Percentiles rank a stretch among this genome's conserved stretches.
Evolutionary conservation across 73 alveolate genomes (phyloP).

Genomic region (Paramecium sexaurelia): DNA sequence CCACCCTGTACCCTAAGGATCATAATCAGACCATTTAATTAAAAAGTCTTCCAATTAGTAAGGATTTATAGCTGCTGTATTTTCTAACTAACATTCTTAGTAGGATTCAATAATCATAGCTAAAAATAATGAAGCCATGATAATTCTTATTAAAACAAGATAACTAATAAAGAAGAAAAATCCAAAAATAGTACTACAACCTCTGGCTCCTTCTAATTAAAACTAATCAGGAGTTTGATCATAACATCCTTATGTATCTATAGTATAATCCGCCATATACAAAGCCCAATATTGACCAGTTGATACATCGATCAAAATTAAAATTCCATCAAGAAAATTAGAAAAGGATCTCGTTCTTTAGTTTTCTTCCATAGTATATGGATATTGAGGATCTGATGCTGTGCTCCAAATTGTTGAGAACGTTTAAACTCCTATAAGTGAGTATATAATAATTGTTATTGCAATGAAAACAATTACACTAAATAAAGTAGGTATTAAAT

Average conservation of each 20-base stretch:
- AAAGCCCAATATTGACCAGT: not conserved
- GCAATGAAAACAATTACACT: not conserved
- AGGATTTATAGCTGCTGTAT: conserved; percentile 41
- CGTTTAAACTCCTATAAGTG: not conserved
- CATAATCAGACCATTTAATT: conserved; percentile 58
- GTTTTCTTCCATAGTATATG: not conserved
- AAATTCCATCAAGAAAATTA: not conserved
- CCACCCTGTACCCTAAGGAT: conserved; percentile 60
- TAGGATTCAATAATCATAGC: conserved; percentile 29
- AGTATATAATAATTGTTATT: not conserved
- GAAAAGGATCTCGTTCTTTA: not conserved
- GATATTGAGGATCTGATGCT: not conserved
- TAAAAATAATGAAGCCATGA: not conserved
- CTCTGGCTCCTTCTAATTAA: not conserved
- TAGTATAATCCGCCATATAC: not conserved
- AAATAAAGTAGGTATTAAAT: not conserved
- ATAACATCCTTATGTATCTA: not conserved
- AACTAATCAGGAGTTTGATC: not conserved
- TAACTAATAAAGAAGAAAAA: not conserved
- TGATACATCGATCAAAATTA: not conserved
- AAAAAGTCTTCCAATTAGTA: conserved; percentile 38
- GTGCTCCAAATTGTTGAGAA: not conserved
- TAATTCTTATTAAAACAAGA: not conserved
- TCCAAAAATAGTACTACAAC: conserved; percentile 30
- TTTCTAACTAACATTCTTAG: conserved; percentile 59